Evolutionary conservation across 202 grass and related monocot genomes (phyloP).

Genomic region (Cymbopogon flexuosus): DNA sequence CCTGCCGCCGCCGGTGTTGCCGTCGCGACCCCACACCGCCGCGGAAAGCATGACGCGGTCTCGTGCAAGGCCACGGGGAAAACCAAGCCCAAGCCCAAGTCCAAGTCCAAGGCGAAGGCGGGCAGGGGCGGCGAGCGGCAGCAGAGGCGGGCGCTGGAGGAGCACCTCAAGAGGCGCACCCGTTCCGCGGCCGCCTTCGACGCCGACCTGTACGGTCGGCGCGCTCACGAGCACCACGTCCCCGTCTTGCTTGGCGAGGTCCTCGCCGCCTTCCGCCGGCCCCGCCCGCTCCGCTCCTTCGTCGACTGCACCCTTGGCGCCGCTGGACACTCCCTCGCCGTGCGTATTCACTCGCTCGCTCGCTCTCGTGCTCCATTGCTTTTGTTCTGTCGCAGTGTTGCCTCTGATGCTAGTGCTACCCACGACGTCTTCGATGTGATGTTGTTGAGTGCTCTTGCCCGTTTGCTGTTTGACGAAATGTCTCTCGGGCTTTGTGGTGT

Average conservation of each 20-base stretch:
- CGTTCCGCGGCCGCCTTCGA: conserved; percentile 66
- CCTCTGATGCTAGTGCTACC: background rate
- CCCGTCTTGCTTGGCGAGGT: conserved; percentile 79
- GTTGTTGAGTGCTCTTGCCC: background rate
- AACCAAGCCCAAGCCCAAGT: conserved; percentile 6
- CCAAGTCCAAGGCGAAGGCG: background rate
- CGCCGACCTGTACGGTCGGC: conserved; percentile 45
- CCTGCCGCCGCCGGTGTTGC: background rate
- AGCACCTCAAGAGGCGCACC: conserved; percentile 76
- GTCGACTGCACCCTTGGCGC: conserved; percentile 94
- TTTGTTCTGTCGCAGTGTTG: background rate
- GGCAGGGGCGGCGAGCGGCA: conserved; percentile 35
- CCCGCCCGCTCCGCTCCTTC: conserved; percentile 62
- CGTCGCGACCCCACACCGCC: background rate
- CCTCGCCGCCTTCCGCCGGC: conserved; percentile 54
- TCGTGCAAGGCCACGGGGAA: conserved; percentile 34
- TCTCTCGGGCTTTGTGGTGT: background rate
- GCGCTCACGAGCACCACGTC: conserved; percentile 50
- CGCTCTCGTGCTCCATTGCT: background rate
- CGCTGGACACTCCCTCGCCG: conserved; percentile 69
- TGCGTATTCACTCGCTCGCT: conserved; percentile 5
- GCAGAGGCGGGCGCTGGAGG: conserved; percentile 39
- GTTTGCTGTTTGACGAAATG: conserved; percentile 36
- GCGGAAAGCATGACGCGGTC: conserved; percentile 19
- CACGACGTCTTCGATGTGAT: background rate